Conservation (phyloP, 257 asterid genomes). For the Penstemon newberryi region DNA sequence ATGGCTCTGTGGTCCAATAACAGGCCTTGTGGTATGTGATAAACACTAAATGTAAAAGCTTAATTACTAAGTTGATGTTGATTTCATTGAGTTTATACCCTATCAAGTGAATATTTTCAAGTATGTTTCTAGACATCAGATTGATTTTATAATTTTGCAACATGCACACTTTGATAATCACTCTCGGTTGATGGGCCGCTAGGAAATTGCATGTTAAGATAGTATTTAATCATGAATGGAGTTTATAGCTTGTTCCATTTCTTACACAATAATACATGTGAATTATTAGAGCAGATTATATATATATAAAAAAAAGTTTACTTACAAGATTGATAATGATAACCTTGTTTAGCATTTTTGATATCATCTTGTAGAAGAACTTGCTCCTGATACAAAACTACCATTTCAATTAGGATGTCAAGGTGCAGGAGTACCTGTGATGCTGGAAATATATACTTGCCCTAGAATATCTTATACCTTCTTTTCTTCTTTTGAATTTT, state of each 20-base stretch:
- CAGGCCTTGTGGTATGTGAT: slow-evolving; percentile 92
- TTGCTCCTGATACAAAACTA: neutral
- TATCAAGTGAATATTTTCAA: slow-evolving; percentile 11
- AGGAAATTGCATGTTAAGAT: neutral
- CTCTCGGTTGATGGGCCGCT: neutral
- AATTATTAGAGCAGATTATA: neutral
- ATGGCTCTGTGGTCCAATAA: slow-evolving; percentile 99
- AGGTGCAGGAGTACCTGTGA: neutral
- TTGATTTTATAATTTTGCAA: neutral
- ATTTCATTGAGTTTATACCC: slow-evolving; percentile 20
- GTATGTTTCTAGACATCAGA: slow-evolving; percentile 3
- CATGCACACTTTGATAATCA: neutral
- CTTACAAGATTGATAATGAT: neutral
- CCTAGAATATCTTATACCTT: neutral
- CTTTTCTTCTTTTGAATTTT: neutral
- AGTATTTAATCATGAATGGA: slow-evolving; percentile 10
- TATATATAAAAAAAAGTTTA: too few species aligned
- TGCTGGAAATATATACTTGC: neutral
- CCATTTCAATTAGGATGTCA: neutral
- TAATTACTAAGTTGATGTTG: slow-evolving; percentile 16
- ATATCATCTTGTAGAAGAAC: neutral
- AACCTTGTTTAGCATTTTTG: neutral
- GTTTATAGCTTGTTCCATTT: neutral
- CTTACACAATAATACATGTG: neutral
- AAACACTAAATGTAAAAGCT: slow-evolving; percentile 21